Conservation (phyloP, 371 early-diverging fungal genomes). For the Mortierella sp. region DNA sequence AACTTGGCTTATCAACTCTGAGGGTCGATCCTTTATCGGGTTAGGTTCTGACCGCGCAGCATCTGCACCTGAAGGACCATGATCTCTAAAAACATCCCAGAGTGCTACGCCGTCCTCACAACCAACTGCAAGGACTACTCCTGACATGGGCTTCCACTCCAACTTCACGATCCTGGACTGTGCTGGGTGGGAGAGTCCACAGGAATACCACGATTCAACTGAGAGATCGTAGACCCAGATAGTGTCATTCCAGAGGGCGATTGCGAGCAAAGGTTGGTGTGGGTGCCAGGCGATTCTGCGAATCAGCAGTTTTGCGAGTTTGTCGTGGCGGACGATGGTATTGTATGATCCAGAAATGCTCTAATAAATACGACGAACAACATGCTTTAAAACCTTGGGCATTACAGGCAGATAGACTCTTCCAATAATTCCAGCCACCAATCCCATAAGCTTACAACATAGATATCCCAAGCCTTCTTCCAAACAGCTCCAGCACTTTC, state of each 20-base stretch:
- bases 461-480: constrained; percentile 43
- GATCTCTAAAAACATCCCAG: constrained; percentile 48
- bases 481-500: constrained; percentile 19
- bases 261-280: constrained; percentile 42
- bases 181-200: constrained; percentile 34
- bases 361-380: background rate
- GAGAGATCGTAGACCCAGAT: constrained; percentile 56
- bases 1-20: constrained; percentile 27
- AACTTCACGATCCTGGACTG: constrained; percentile 33
- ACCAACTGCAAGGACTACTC: constrained; percentile 40
- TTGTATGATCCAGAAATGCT: constrained; percentile 29
- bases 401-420: background rate
- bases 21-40: constrained; percentile 28
- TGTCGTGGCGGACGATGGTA: constrained; percentile 39
- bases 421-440: background rate
- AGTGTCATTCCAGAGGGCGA: constrained; percentile 47
- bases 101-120: constrained; percentile 38
- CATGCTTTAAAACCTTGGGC: background rate
- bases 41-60: constrained; percentile 20
- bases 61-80: background rate
- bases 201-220: constrained; percentile 44
- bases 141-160: constrained; percentile 56
- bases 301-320: constrained; percentile 44
- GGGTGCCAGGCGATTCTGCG: constrained; percentile 52
- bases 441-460: constrained; percentile 24